A percentile compares a stretch with the other conserved stretches of the same genome.
Conservation (phyloP, 495 filamentous ascomycete genomes). For the Neurospora sp. region DNA sequence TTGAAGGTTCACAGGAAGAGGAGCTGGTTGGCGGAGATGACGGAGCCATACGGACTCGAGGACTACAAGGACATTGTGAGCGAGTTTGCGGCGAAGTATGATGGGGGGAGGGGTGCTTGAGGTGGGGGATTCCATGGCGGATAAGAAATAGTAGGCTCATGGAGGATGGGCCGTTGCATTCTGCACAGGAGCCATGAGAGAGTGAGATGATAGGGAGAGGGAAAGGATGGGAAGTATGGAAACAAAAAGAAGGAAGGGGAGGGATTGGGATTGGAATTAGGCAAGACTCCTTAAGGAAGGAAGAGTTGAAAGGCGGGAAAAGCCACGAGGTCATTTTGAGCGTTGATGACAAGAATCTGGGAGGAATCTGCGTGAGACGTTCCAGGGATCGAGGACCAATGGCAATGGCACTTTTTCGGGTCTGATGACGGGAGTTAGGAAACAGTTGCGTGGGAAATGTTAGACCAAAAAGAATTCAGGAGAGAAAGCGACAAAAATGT, state of each 20-base stretch:
- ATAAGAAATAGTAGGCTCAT: background rate
- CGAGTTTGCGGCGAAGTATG: slow-evolving; percentile 36
- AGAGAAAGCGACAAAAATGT: background rate
- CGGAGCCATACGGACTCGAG: slow-evolving; percentile 46
- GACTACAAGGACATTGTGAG: slow-evolving; percentile 53
- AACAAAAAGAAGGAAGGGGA: background rate
- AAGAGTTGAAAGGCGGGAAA: background rate
- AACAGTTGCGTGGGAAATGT: background rate
- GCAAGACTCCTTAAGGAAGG: background rate
- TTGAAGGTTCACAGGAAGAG: slow-evolving; percentile 33
- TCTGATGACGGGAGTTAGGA: background rate
- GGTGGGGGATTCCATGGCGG: background rate
- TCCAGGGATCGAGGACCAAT: too few relatives aligned
- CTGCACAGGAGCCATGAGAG: background rate
- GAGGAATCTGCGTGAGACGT: background rate
- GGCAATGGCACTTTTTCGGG: too few relatives aligned
- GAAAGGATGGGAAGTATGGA: background rate
- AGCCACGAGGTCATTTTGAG: background rate
- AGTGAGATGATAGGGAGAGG: background rate
- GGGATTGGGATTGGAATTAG: background rate
- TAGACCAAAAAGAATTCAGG: background rate
- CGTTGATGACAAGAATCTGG: background rate
- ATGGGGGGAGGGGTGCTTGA: background rate
- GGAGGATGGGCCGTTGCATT: background rate
- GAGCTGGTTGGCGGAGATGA: slow-evolving; percentile 39